Evolutionary conservation across 306 rosid species (phyloP).

Genomic region (Ormosia semicastrata): DNA sequence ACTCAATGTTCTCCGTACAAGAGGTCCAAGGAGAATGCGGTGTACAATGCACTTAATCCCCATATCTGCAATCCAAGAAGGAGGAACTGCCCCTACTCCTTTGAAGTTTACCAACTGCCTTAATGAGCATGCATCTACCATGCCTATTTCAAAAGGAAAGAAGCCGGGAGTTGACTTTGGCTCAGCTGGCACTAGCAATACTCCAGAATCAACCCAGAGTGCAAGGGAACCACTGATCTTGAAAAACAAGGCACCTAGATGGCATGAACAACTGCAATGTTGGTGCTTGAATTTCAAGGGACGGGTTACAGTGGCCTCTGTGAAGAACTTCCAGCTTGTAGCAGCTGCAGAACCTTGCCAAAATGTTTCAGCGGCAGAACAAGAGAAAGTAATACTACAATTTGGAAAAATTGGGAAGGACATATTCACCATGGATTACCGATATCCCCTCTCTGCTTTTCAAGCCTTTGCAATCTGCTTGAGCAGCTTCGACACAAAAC

Average conservation of each 20-base stretch:
- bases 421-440: slow-evolving; percentile 95
- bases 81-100: slow-evolving; percentile 86
- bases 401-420: slow-evolving; percentile 96
- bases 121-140: slow-evolving; percentile 31
- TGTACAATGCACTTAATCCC: slow-evolving; percentile 80
- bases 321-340: slow-evolving; percentile 94
- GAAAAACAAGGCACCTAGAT: slow-evolving; percentile 88
- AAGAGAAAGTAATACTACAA: slow-evolving; percentile 83
- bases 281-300: slow-evolving; percentile 99
- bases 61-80: slow-evolving; percentile 69
- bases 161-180: slow-evolving; percentile 41
- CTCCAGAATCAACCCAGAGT: slow-evolving; percentile 25
- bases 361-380: slow-evolving; percentile 63
- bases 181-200: slow-evolving; percentile 26
- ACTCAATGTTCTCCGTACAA: slow-evolving; percentile 88
- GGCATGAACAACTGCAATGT: slow-evolving; percentile 95
- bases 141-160: slow-evolving; percentile 42
- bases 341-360: slow-evolving; percentile 70
- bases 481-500: slow-evolving; percentile 97
- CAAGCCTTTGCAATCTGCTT: slow-evolving; percentile 94
- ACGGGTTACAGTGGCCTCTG: slow-evolving; percentile 91
- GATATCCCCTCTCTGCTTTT: slow-evolving; percentile 92
- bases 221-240: slow-evolving; percentile 56
- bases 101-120: slow-evolving; percentile 43
- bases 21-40: slow-evolving; percentile 95